Percentiles rank a stretch among this genome's conserved stretches.
Evolutionary conservation across 139 green algal species (phyloP).

Genomic region (Spirogloea muscicola): DNA sequence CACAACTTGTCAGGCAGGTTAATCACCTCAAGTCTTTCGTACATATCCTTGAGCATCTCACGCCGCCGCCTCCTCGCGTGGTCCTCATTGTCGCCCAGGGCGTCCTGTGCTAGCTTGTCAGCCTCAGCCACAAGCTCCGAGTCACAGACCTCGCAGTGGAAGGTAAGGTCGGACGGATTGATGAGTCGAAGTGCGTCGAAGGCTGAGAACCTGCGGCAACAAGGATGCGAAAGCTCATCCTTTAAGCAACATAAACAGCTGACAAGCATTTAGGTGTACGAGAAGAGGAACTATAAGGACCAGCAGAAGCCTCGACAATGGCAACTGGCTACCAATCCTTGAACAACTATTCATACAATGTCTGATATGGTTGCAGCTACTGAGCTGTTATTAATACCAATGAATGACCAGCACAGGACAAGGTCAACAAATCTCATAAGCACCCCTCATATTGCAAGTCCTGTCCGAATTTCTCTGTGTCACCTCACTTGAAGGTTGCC

Average conservation of each 20-base stretch:
- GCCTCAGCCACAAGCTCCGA: slow-evolving; percentile 24
- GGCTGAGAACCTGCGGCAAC: slow-evolving; percentile 30
- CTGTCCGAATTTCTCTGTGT: background rate
- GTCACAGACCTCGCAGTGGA: slow-evolving; percentile 37
- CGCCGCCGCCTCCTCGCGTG: background rate
- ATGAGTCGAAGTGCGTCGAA: slow-evolving; percentile 24
- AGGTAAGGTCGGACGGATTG: background rate
- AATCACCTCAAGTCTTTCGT: slow-evolving; percentile 22
- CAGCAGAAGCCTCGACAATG: background rate
- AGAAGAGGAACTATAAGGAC: background rate
- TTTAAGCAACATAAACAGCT: background rate
- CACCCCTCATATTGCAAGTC: background rate
- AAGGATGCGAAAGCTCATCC: background rate
- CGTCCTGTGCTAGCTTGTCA: slow-evolving; percentile 17
- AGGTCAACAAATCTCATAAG: too few relatives aligned
- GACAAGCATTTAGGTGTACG: background rate
- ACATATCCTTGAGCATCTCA: slow-evolving; percentile 32
- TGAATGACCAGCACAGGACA: too few relatives aligned
- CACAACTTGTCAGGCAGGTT: background rate
- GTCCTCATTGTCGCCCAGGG: slow-evolving; percentile 6
- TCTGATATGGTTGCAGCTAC: background rate
- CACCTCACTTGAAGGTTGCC: background rate
- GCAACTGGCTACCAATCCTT: background rate
- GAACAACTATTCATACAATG: background rate
- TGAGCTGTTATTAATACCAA: too few relatives aligned